Evolutionary conservation across 768 basidiomycete genomes (phyloP).

Genomic region (Amanita pseudoporphyria): DNA sequence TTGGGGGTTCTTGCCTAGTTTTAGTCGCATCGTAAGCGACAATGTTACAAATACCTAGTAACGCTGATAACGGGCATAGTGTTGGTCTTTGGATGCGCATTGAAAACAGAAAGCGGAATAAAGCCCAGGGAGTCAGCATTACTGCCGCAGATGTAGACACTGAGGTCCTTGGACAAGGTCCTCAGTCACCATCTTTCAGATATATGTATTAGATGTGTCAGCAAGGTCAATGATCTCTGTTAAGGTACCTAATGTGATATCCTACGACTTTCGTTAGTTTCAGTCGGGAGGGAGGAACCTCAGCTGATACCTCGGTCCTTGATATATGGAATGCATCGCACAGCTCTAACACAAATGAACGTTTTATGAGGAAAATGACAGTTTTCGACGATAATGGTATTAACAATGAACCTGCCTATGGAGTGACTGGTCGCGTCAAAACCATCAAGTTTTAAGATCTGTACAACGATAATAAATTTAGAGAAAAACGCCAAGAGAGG

Average conservation of each 20-base stretch:
- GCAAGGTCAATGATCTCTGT: neutral
- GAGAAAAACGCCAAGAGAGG: constrained; percentile 18
- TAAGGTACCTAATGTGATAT: neutral
- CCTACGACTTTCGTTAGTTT: constrained; percentile 6
- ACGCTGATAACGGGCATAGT: constrained; percentile 11
- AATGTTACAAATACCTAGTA: neutral
- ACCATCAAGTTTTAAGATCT: constrained; percentile 16
- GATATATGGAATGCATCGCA: constrained; percentile 9
- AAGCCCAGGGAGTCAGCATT: constrained; percentile 27
- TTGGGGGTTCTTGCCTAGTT: constrained; percentile 36
- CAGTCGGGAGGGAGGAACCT: constrained; percentile 9
- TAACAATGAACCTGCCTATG: constrained; percentile 28
- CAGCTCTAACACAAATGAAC: constrained; percentile 20
- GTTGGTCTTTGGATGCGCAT: constrained; percentile 39
- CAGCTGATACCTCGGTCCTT: constrained; percentile 16
- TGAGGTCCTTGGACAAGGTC: constrained; percentile 31
- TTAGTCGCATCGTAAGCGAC: constrained; percentile 26
- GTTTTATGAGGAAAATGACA: constrained; percentile 22
- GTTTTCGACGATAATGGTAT: constrained; percentile 20
- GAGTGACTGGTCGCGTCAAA: constrained; percentile 1
- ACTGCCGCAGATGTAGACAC: constrained; percentile 37
- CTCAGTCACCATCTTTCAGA: constrained; percentile 31
- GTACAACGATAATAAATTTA: constrained; percentile 20
- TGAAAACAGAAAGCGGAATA: constrained; percentile 37
- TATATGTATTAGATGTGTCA: constrained; percentile 32